phyloP scores from a whole-genome alignment of 768 basidiomycete genomes.

The Trametes punicea region DNA sequence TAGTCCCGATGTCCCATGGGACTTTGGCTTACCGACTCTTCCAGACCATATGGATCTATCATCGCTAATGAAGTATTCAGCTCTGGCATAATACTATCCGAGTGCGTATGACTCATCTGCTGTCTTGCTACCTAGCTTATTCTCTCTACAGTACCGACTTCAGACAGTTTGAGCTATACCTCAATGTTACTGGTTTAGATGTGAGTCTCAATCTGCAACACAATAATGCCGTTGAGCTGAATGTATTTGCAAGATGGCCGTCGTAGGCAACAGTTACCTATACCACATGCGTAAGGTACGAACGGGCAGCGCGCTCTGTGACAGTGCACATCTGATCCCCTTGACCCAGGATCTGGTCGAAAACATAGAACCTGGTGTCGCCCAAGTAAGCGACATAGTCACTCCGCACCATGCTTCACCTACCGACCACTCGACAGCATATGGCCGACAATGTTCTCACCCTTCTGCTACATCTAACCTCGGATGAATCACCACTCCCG shows the following conservation, averaged over 20 bases:
- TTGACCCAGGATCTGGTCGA: slow-evolving; percentile 65
- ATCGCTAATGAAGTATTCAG: slow-evolving; percentile 91
- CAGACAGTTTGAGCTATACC: slow-evolving; percentile 86
- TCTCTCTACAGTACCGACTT: slow-evolving; percentile 75
- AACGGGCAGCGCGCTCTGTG: neutral
- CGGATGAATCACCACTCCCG: slow-evolving; percentile 65
- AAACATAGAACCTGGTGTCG: slow-evolving; percentile 81
- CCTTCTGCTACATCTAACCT: slow-evolving; percentile 71
- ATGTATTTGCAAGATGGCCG: slow-evolving; percentile 61
- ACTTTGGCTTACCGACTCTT: neutral
- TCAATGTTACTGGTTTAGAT: slow-evolving; percentile 89
- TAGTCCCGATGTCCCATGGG: neutral
- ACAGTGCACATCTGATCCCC: neutral
- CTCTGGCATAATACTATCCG: slow-evolving; percentile 85
- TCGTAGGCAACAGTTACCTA: slow-evolving; percentile 88
- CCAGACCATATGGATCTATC: slow-evolving; percentile 82
- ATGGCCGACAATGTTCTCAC: slow-evolving; percentile 89
- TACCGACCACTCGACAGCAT: slow-evolving; percentile 45
- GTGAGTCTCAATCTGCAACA: slow-evolving; percentile 39
- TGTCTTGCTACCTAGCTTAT: neutral
- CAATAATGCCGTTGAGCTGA: neutral
- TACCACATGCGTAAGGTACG: slow-evolving; percentile 88
- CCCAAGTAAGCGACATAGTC: slow-evolving; percentile 36
- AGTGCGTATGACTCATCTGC: slow-evolving; percentile 47
- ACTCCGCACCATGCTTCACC: neutral